phyloP scores from a whole-genome alignment of 2,329 filamentous ascomycete species.

The Ophiosphaerella korrae region DNA sequence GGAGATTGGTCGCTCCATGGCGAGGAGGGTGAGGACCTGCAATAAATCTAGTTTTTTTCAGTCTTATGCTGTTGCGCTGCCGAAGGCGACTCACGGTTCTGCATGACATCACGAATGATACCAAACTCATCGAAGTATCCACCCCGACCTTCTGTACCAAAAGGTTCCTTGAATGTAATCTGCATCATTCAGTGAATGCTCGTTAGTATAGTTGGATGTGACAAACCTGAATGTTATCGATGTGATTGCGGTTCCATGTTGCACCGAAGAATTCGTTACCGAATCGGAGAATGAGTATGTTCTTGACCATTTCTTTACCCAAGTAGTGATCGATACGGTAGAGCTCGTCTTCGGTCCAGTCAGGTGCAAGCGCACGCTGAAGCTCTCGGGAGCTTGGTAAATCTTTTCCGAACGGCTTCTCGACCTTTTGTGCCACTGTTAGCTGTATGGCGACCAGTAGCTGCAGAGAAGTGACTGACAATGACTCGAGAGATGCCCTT shows the following conservation, averaged over 20 bases:
- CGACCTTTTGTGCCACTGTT: constrained; percentile 65
- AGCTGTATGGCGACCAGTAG: constrained; percentile 14
- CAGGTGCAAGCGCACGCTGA: constrained; percentile 90
- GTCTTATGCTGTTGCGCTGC: constrained; percentile 4
- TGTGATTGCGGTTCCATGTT: constrained; percentile 99
- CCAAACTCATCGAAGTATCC: constrained; percentile 99
- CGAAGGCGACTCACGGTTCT: constrained; percentile 70
- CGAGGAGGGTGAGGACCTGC: constrained; percentile 91
- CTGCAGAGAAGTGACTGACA: constrained; percentile 58
- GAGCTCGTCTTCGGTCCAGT: constrained; percentile 98
- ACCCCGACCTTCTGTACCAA: constrained; percentile 95
- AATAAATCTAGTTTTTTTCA: constrained; percentile 67
- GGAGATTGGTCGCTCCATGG: constrained; percentile 97
- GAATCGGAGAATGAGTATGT: constrained; percentile 96
- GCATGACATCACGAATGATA: constrained; percentile 99
- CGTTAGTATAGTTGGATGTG: neutral
- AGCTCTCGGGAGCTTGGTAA: constrained; percentile 91
- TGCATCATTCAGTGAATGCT: constrained; percentile 36
- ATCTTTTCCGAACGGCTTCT: constrained; percentile 99
- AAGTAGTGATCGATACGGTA: constrained; percentile 99
- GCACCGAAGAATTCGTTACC: constrained; percentile 98
- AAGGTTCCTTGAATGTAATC: constrained; percentile 99
- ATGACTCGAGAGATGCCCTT: constrained; percentile 92
- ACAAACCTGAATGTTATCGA: constrained; percentile 87
- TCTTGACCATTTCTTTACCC: constrained; percentile 99